Base-by-base conservation (phyloP, 352 stramenopile genomes). In the Pythium biforme region DNA sequence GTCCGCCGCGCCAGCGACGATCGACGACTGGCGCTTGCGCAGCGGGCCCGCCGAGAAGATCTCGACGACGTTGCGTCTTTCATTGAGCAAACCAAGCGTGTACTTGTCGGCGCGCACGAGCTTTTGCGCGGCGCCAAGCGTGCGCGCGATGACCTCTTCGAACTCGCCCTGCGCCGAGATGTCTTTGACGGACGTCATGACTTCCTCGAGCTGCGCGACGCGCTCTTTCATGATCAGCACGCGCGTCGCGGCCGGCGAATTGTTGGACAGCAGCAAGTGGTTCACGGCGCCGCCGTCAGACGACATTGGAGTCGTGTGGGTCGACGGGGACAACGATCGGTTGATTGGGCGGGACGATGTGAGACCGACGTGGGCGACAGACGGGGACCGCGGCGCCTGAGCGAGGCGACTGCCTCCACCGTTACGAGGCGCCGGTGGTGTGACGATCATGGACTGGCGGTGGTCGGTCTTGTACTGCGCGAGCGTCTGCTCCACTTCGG, bases 81-180 rank as follows among this genome's bases (percentile, higher is more conserved):
- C 81, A 41, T 85, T 86, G 15, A 83, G 49, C 19, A 90, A 66
- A 0, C 78, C 81, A 22, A 90, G 65, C 5, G 78, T 85, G 70
- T 87, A 86, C 59, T 83, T 88, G 61, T 88, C 75, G 3, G 78
- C 78, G 15, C 66, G 67, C 6, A 90, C 78, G 34, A 90, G 68
- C 53, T 85, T 84, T 27, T 79, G 55, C 7, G 74, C 73, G 0
- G 81, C 79, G 3, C 66, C 73, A 2, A 90, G 45, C 10, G 74
- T 88, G 34, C 77, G 72, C 41, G 77, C 66, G 17, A 89, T 74
- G 10, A 89, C 76, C 43, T 82, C 77, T 5, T 80, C 58, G 40
- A 86, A 86, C 60, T 81, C 77, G 37, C 75, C 79, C 33, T 86
- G 79, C 0, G 79, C 73, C 7, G 76, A 88, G 41, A 88, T 77